Conservation (phyloP, 352 stramenopile species). For the Pythium aquatile region DNA sequence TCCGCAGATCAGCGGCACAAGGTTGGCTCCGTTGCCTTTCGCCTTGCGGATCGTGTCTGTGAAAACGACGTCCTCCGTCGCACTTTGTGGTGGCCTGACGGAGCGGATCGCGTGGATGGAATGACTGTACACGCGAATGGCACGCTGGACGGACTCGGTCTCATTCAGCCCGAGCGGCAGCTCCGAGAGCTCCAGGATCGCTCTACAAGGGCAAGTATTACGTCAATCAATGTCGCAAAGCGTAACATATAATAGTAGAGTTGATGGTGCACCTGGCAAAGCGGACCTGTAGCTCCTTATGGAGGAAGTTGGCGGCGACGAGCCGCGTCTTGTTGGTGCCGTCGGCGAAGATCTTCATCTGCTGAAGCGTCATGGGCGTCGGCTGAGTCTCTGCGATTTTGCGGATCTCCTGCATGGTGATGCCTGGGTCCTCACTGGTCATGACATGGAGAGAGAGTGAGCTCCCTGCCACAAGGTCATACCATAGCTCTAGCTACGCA, state of each 20-base stretch:
- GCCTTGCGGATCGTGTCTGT: conserved; percentile 54
- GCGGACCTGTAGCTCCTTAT: conserved; percentile 76
- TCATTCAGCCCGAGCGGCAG: conserved; percentile 66
- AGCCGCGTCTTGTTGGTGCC: conserved; percentile 57
- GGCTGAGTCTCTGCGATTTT: conserved; percentile 51
- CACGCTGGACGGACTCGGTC: conserved; percentile 56
- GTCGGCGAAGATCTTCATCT: conserved; percentile 81
- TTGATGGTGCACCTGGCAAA: conserved; percentile 49
- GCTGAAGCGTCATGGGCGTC: conserved; percentile 71
- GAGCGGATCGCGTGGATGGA: conserved; percentile 49
- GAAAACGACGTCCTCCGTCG: conserved; percentile 56
- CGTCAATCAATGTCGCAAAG: not conserved
- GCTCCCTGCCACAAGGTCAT: not conserved
- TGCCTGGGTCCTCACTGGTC: conserved; percentile 19
- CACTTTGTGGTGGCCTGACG: conserved; percentile 40
- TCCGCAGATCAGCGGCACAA: conserved; percentile 80
- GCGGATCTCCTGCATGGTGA: conserved; percentile 66
- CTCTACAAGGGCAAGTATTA: conserved; percentile 23
- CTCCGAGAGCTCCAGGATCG: conserved; percentile 73
- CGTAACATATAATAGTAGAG: not conserved
- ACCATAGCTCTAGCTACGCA: not conserved
- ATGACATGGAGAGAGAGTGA: not conserved
- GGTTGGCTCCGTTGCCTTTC: conserved; percentile 59
- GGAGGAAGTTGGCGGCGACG: conserved; percentile 65
- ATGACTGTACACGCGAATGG: conserved; percentile 62